A percentile compares a stretch with the other conserved stretches of the same genome.
phyloP scores from a whole-genome alignment of 2,329 filamentous ascomycete genomes.

The Eutypa lata region DNA sequence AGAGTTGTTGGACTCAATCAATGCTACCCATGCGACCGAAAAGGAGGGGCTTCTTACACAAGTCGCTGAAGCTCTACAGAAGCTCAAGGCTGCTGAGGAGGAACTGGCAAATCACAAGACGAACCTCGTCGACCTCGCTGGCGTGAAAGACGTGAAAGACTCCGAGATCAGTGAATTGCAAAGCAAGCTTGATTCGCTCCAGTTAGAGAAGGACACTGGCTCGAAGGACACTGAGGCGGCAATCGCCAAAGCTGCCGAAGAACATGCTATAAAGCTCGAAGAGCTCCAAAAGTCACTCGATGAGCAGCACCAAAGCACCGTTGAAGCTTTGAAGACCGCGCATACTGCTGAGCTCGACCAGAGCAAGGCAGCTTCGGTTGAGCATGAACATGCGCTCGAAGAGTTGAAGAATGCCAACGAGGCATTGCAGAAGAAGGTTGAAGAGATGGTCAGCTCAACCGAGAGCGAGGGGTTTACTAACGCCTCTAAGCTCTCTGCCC shows the following conservation, averaged over 20 bases:
- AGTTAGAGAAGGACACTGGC: constrained; percentile 38
- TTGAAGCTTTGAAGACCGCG: constrained; percentile 51
- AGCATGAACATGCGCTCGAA: constrained; percentile 46
- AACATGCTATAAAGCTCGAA: constrained; percentile 48
- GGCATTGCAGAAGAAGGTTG: constrained; percentile 52
- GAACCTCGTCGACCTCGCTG: constrained; percentile 46
- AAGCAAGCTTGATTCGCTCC: constrained; percentile 46
- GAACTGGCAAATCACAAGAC: constrained; percentile 49
- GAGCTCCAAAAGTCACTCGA: constrained; percentile 47
- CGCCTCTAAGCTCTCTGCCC: constrained; percentile 41
- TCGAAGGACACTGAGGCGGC: constrained; percentile 35
- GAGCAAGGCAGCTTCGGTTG: constrained; percentile 40
- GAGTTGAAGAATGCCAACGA: constrained; percentile 52
- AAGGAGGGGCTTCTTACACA: constrained; percentile 45
- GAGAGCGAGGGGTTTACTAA: constrained; percentile 44
- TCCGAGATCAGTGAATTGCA: constrained; percentile 47
- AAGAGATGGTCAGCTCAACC: constrained; percentile 47
- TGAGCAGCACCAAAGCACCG: constrained; percentile 47
- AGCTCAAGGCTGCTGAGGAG: constrained; percentile 48
- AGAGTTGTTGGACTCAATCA: constrained; percentile 46
- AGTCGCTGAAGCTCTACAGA: constrained; percentile 46
- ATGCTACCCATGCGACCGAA: constrained; percentile 47
- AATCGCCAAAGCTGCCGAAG: constrained; percentile 38
- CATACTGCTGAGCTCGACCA: constrained; percentile 50
- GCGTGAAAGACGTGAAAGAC: constrained; percentile 47